Evolutionary conservation across 305 asterid species (phyloP).

Genomic region (Striga hermonthica): DNA sequence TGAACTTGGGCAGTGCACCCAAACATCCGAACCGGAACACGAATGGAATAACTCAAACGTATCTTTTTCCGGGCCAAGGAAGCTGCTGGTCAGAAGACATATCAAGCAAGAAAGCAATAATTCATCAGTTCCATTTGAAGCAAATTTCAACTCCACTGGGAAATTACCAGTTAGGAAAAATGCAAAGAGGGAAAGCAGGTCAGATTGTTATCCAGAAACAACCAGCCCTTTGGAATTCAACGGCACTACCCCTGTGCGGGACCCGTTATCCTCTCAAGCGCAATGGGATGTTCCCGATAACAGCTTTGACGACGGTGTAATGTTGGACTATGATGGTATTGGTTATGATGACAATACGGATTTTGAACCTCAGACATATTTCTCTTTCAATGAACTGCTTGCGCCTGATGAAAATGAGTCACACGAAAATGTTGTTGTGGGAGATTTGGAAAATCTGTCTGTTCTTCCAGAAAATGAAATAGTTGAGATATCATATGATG

Average conservation of each 20-base stretch:
- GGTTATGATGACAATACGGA: conserved; percentile 49
- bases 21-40: too few species aligned
- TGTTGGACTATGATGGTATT: conserved; percentile 50
- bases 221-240: conserved; percentile 21
- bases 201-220: conserved; percentile 25
- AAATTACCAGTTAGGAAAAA: conserved; percentile 44
- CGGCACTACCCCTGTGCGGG: too few species aligned
- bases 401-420: conserved; percentile 52
- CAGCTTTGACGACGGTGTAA: conserved; percentile 43
- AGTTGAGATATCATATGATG: conserved; percentile 37
- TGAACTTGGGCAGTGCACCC: too few species aligned
- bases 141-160: conserved; percentile 26
- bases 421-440: conserved; percentile 32
- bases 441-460: conserved; percentile 31
- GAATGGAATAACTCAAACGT: conserved; percentile 31
- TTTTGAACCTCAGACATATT: conserved; percentile 92
- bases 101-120: conserved; percentile 29
- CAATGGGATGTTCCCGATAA: conserved; percentile 48
- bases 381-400: conserved; percentile 85
- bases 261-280: conserved; percentile 12
- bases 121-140: conserved; percentile 13
- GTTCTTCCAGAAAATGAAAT: conserved; percentile 31
- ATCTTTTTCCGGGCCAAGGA: conserved; percentile 49
- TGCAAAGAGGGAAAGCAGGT: conserved; percentile 26
- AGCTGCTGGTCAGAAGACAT: conserved; percentile 69